These are phyloP conservation scores for Sanghuangporus sanghuang DNA, from an alignment of 1,284 basidiomycete species.

Conservation along the genomic window DNA sequence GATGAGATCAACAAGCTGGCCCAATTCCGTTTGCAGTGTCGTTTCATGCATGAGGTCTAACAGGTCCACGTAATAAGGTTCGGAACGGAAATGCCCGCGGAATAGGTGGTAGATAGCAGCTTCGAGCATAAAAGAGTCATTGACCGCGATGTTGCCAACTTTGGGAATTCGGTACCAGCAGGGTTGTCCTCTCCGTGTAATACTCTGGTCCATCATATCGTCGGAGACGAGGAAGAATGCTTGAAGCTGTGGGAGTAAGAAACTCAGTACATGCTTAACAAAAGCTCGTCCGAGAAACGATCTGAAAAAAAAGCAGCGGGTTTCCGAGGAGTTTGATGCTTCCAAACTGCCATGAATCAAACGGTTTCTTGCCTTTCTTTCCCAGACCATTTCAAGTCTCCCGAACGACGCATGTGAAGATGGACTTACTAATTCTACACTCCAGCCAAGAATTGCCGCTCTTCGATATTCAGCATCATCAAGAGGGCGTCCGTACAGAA, in stretches of 20 bases:
- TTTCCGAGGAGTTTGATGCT: background rate
- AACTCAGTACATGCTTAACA: background rate
- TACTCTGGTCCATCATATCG: constrained; percentile 95
- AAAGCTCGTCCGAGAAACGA: background rate
- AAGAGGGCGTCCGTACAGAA: constrained; percentile 68
- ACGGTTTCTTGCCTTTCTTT: too few species aligned
- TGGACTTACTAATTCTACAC: constrained; percentile 82
- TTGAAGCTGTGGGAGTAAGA: constrained; percentile 64
- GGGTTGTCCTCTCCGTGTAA: constrained; percentile 96
- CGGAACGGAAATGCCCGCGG: constrained; percentile 82
- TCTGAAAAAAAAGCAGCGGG: background rate
- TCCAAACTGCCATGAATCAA: background rate
- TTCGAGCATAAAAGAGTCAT: constrained; percentile 97
- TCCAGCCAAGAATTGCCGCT: constrained; percentile 92
- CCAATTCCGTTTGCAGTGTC: constrained; percentile 93
- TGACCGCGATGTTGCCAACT: constrained; percentile 89
- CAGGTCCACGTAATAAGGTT: constrained; percentile 84
- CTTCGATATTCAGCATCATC: constrained; percentile 85
- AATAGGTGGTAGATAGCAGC: constrained; percentile 89
- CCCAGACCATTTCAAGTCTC: too few species aligned
- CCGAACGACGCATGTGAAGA: background rate
- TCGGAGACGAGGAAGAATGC: constrained; percentile 97
- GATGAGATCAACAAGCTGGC: constrained; percentile 93
- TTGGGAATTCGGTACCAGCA: constrained; percentile 87
- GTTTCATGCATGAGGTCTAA: constrained; percentile 91